A percentile compares a stretch with the other conserved stretches of the same genome.
Conservation (phyloP, 2,329 filamentous ascomycete genomes). For the Chaetomium sp. region DNA sequence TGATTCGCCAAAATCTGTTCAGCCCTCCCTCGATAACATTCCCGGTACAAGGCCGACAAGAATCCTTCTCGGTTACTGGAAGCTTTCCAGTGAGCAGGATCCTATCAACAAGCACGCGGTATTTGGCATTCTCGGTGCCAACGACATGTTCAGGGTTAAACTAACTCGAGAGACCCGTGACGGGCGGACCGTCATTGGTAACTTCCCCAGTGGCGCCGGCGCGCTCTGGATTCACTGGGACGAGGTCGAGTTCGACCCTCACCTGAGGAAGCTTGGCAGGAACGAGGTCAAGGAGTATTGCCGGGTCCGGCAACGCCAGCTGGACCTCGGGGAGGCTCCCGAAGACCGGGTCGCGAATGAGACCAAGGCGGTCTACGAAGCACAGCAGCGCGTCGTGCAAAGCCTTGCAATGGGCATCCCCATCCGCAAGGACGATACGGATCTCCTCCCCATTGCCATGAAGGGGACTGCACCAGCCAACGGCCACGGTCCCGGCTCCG, state of each 20-base stretch:
- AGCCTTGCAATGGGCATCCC: constrained; percentile 21
- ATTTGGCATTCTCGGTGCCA: constrained; percentile 62
- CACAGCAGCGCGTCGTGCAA: constrained; percentile 41
- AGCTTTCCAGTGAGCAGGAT: constrained; percentile 52
- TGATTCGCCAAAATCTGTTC: constrained; percentile 15
- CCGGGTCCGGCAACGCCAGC: constrained; percentile 60
- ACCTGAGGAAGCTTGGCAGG: constrained; percentile 49
- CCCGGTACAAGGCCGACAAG: constrained; percentile 58
- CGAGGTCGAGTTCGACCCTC: constrained; percentile 60
- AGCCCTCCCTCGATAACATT: constrained; percentile 45
- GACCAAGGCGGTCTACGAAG: constrained; percentile 53
- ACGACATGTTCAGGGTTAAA: constrained; percentile 67
- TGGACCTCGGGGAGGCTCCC: constrained; percentile 55
- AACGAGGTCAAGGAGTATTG: constrained; percentile 65
- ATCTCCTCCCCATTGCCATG: constrained; percentile 25
- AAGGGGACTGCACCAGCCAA: constrained; percentile 25
- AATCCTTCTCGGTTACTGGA: constrained; percentile 63
- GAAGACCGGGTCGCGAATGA: constrained; percentile 55
- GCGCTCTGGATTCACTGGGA: constrained; percentile 66
- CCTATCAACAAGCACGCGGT: constrained; percentile 61
- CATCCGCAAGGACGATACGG: constrained; percentile 30
- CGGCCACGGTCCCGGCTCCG: constrained; percentile 23
- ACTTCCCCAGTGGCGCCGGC: constrained; percentile 62
- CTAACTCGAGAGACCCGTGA: constrained; percentile 62
- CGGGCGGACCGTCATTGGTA: constrained; percentile 59